Percentiles rank a stretch among this genome's conserved stretches.
These are phyloP conservation scores for Chondrus crispus DNA, from an alignment of 23 red algal genomes.

Conservation along the genomic window DNA sequence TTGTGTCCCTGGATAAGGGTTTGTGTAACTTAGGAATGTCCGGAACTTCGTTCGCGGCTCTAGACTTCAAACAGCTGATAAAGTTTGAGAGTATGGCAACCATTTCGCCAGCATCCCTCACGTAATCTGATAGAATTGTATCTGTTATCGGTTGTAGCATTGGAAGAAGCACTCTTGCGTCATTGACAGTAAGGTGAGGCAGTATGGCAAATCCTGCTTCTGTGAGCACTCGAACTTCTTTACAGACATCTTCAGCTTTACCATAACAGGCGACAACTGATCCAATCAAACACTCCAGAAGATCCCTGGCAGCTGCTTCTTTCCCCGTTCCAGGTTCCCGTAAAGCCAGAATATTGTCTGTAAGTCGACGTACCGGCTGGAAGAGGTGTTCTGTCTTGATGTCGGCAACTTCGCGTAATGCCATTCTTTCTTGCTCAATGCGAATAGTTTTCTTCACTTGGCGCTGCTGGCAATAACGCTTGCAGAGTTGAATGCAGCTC, in stretches of 20 bases:
- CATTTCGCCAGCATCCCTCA: not conserved
- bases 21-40: not conserved
- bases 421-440: not conserved
- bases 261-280: not conserved
- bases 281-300: not conserved
- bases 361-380: not conserved
- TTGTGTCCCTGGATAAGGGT: not conserved
- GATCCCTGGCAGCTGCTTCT: not conserved
- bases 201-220: not conserved
- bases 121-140: not conserved
- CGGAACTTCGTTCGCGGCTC: not conserved
- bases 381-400: not conserved
- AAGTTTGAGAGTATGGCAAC: not conserved
- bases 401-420: not conserved
- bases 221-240: not conserved
- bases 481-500: not conserved
- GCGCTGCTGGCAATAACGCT: slow-evolving; percentile 20
- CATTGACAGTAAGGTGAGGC: not conserved
- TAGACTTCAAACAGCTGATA: not conserved
- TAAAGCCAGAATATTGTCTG: not conserved
- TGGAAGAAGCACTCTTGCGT: not conserved
- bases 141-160: not conserved
- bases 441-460: not conserved
- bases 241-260: not conserved
- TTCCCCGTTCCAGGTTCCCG: not conserved